Base-by-base conservation (phyloP, 192 early-diverging fungal species). In the Coemansia sp. region DNA sequence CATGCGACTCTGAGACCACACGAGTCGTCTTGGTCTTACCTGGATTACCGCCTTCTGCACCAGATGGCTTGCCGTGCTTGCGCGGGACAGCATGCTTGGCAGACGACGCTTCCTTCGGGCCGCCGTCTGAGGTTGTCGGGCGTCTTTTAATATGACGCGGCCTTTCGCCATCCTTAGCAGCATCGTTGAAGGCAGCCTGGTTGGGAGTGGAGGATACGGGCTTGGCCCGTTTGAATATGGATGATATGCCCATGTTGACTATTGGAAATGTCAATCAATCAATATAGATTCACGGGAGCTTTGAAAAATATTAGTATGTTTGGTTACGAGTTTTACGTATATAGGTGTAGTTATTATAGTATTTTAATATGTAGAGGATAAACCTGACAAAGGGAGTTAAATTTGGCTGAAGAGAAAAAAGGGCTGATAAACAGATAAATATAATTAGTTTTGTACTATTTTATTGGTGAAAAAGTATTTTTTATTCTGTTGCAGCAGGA, bases 211-310 rank as follows among this genome's bases (percentile, higher is more conserved):
- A 42, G 30, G 62, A 22, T 29, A 50, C 36, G 22, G 70, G 29
- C 78, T 73, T 81, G 60, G 60, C 48, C 55, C 73, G 69, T 68
- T 69, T 81, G 64, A 81, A 81, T 40, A 81, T 81, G n/a, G 73
- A 70, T 16, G 78, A 69, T 30, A 81, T 81, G 7, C 78, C 78
- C 78, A 81, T 81, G 14, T 8, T 63, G n/a, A 40, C 66, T 29
- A 48, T 40, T 29, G 29, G 48, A 2, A 29, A 28, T 2, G 10
- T 16, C 4, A 29, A 20, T 7, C 7, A 22, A 18, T 25, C 10
- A 50, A 50, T 8, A 17, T 50, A 50, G 14, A 22, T 50, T 50
- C 36, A 38, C n/a, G n/a, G n/a, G n/a, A n/a, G n/a, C n/a, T n/a
- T n/a, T n/a, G n/a, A n/a, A n/a, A n/a, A n/a, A 38, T 38, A 38